These are phyloP conservation scores for Tuber microsphaerosporum DNA, from an alignment of 495 filamentous ascomycete genomes.

Conservation along the genomic window DNA sequence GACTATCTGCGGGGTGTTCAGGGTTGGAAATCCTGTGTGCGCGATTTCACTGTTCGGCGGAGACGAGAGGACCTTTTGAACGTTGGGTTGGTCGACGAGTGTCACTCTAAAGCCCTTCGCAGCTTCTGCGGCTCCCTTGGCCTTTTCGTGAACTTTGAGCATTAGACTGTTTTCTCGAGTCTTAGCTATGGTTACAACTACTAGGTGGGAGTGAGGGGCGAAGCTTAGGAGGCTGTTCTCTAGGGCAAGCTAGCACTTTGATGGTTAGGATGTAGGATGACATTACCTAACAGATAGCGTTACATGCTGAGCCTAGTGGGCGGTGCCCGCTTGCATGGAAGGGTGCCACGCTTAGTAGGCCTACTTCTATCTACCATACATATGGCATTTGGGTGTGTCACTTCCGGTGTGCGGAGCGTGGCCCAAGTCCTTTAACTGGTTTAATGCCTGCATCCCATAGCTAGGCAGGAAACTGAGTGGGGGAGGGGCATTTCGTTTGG, in stretches of 20 bases:
- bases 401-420: neutral
- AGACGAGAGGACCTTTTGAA: slow-evolving; percentile 6
- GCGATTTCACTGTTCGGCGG: slow-evolving; percentile 13
- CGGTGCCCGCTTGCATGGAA: slow-evolving; percentile 38
- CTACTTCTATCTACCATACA: slow-evolving; percentile 37
- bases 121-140: neutral
- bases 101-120: neutral
- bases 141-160: slow-evolving; percentile 2
- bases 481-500: neutral
- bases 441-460: slow-evolving; percentile 13
- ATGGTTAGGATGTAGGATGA: slow-evolving; percentile 20
- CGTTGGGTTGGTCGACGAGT: neutral
- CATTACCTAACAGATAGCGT: slow-evolving; percentile 22
- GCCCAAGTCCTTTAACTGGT: slow-evolving; percentile 5
- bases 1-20: slow-evolving; percentile 22
- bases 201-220: neutral
- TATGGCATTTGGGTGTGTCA: slow-evolving; percentile 1
- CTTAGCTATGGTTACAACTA: slow-evolving; percentile 27
- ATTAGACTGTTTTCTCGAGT: slow-evolving; percentile 20
- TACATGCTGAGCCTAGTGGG: slow-evolving; percentile 12
- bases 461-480: slow-evolving; percentile 3
- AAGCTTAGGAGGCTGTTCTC: slow-evolving; percentile 11
- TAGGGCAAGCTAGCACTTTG: neutral
- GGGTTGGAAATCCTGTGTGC: slow-evolving; percentile 19
- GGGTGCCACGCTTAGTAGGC: slow-evolving; percentile 17